phyloP scores from a whole-genome alignment of 1,284 basidiomycete species.

The Pseudozyma flocculosa region DNA sequence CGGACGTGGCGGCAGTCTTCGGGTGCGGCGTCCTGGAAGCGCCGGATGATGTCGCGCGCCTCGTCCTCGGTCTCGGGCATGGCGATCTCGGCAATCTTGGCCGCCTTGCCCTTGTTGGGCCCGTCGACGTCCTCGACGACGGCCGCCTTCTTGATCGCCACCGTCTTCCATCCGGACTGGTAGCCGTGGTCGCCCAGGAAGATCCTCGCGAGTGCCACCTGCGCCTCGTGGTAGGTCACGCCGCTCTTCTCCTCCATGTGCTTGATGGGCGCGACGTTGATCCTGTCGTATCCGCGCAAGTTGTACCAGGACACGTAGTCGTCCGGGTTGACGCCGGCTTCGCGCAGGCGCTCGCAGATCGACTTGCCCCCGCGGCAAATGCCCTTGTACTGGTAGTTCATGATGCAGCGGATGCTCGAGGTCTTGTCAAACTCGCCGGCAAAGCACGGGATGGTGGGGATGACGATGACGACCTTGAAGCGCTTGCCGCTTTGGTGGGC shows the following conservation, averaged over 20 bases:
- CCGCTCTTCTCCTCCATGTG: constrained; percentile 67
- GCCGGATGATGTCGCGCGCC: constrained; percentile 35
- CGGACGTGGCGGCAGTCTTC: constrained; percentile 61
- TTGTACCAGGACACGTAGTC: constrained; percentile 82
- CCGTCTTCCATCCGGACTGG: constrained; percentile 39
- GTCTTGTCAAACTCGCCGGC: constrained; percentile 22
- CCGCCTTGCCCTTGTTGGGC: constrained; percentile 11
- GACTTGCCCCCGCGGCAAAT: constrained; percentile 83
- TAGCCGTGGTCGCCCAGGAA: constrained; percentile 69
- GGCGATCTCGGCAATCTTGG: constrained; percentile 17
- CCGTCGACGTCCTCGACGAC: constrained; percentile 16
- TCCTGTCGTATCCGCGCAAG: constrained; percentile 77
- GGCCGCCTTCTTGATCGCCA: constrained; percentile 22
- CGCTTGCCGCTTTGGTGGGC: constrained; percentile 71
- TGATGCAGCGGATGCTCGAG: constrained; percentile 69
- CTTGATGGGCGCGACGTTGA: constrained; percentile 68
- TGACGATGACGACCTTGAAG: constrained; percentile 67
- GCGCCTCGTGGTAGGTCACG: constrained; percentile 78
- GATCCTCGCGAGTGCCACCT: constrained; percentile 79
- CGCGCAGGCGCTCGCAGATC: constrained; percentile 68
- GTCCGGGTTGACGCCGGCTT: constrained; percentile 75
- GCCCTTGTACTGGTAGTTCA: constrained; percentile 68
- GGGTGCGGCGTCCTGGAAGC: constrained; percentile 15
- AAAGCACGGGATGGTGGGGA: constrained; percentile 65
- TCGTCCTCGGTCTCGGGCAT: constrained; percentile 44